Base-by-base conservation (phyloP, 2,329 filamentous ascomycete genomes). In the Talaromyces sp. region DNA sequence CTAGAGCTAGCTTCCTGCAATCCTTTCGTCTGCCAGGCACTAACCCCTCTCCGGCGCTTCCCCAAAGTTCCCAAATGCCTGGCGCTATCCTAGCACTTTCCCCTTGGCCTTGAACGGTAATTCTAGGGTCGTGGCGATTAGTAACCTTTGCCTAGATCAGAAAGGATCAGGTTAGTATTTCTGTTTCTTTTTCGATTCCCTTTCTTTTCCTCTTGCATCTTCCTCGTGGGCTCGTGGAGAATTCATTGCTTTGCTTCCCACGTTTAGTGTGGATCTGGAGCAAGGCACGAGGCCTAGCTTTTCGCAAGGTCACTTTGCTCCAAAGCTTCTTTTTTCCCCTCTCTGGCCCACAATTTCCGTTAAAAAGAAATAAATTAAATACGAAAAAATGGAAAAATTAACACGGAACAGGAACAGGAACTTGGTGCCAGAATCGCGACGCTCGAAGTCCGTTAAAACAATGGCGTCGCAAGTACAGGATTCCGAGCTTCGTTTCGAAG, bases 401-500 rank as follows among this genome's bases (percentile, higher is more conserved):
- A 79, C 81, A 65, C 82, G 82, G 74, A 82, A 83, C 71, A 82
- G 81, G 70, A 82, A 83, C 63, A 82, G 81, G 70, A 82, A 83
- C 63, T 73, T 79, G 57, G 83, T 84, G 51, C 80, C 82, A 69
- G 82, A 81, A 64, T 84, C 83, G 36, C 81, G 78, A 64, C 77
- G 78, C 56, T 80, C 81, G 33, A 82, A 80, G 45, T 82, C 47
- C 41, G 46, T 66, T 69, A 78, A 64, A 77, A 78, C 69, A 80
- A 85, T 67, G 62, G 63, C 58, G 16, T 49, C 62, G 37, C 54
- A 60, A 44, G 57, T 65, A n/a, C 64, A 67, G 39, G 51, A 57
- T 13, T 17, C 60, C 19, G 61, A 81, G 47, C 71, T 75, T 56
- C 75, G 86, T 56, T 91, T 97, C 63, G 89, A 94, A 64, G 89